These are phyloP conservation scores for Apiospora rasikravindrae DNA, from an alignment of 2,329 filamentous ascomycete species.

Conservation along the genomic window DNA sequence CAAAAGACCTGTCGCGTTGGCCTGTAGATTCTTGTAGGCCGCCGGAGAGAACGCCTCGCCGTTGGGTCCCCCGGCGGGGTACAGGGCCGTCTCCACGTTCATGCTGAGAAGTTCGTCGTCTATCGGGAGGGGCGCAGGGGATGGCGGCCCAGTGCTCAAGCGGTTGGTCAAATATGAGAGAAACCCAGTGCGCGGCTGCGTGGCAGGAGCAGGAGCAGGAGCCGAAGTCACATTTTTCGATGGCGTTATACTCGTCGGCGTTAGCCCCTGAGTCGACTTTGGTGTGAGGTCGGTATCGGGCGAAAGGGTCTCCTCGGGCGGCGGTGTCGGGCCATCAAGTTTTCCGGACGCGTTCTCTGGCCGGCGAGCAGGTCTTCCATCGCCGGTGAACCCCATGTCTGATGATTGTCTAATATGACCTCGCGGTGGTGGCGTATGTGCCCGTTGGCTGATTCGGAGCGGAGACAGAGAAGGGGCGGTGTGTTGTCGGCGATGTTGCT, in stretches of 20 bases:
- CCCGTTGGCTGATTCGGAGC: slow-evolving; percentile 21
- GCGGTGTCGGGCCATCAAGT: slow-evolving; percentile 33
- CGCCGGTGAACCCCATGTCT: slow-evolving; percentile 51
- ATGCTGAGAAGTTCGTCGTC: slow-evolving; percentile 62
- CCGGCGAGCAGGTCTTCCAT: slow-evolving; percentile 39
- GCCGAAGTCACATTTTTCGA: slow-evolving; percentile 39
- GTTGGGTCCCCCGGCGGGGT: slow-evolving; percentile 50
- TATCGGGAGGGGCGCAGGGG: slow-evolving; percentile 31
- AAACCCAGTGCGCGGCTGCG: slow-evolving; percentile 51
- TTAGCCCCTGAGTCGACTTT: slow-evolving; percentile 37
- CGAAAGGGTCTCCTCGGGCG: slow-evolving; percentile 31
- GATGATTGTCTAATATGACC: slow-evolving; percentile 28
- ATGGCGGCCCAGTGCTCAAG: slow-evolving; percentile 36
- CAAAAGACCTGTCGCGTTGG: slow-evolving; percentile 61
- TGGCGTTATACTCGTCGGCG: slow-evolving; percentile 36
- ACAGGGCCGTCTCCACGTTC: slow-evolving; percentile 60
- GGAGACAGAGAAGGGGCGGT: slow-evolving; percentile 23
- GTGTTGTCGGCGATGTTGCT: slow-evolving; percentile 35
- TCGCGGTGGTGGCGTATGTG: slow-evolving; percentile 20
- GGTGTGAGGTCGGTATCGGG: slow-evolving; percentile 42
- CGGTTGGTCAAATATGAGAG: slow-evolving; percentile 50
- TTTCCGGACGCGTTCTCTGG: slow-evolving; percentile 36
- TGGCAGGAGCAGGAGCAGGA: slow-evolving; percentile 26
- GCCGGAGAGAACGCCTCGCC: slow-evolving; percentile 61
- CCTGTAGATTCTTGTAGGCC: slow-evolving; percentile 65